Conservation (phyloP, 2,329 filamentous ascomycete genomes). For the Aureobasidium sp. region DNA sequence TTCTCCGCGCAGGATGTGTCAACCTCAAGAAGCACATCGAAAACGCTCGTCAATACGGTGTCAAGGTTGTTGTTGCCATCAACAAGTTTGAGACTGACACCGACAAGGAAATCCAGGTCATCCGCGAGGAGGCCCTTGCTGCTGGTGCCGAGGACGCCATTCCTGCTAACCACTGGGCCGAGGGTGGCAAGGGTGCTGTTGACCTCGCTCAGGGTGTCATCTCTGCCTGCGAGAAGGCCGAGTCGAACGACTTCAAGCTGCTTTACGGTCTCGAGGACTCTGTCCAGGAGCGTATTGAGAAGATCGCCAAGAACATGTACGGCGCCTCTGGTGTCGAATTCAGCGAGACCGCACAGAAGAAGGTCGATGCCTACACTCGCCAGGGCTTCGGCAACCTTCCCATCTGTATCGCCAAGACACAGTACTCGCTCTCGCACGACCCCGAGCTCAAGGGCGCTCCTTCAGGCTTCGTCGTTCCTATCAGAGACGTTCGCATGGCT, state of each 20-base stretch:
- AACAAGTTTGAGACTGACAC: slow-evolving; percentile 96
- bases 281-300: slow-evolving; percentile 83
- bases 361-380: slow-evolving; percentile 88
- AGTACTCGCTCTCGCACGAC: slow-evolving; percentile 93
- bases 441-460: slow-evolving; percentile 91
- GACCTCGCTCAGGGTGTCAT: slow-evolving; percentile 85
- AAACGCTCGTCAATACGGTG: slow-evolving; percentile 82
- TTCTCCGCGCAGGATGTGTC: slow-evolving; percentile 81
- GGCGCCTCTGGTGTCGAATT: slow-evolving; percentile 85
- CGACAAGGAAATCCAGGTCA: slow-evolving; percentile 79
- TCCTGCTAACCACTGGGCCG: slow-evolving; percentile 91
- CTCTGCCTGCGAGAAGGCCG: slow-evolving; percentile 71
- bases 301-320: slow-evolving; percentile 90
- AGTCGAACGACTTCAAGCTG: slow-evolving; percentile 69
- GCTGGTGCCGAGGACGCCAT: slow-evolving; percentile 93
- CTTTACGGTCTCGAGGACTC: slow-evolving; percentile 74
- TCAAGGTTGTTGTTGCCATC: slow-evolving; percentile 93
- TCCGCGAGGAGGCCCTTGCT: slow-evolving; percentile 83
- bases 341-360: slow-evolving; percentile 87
- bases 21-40: slow-evolving; percentile 93
- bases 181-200: slow-evolving; percentile 83
- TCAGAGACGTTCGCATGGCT: slow-evolving; percentile 87
- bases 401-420: slow-evolving; percentile 96
- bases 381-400: slow-evolving; percentile 91
- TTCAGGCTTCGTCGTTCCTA: slow-evolving; percentile 87